Percentiles rank a stretch among this genome's conserved stretches.
phyloP scores from a whole-genome alignment of 192 early-diverging fungal genomes.

The Coemansia sp. region DNA sequence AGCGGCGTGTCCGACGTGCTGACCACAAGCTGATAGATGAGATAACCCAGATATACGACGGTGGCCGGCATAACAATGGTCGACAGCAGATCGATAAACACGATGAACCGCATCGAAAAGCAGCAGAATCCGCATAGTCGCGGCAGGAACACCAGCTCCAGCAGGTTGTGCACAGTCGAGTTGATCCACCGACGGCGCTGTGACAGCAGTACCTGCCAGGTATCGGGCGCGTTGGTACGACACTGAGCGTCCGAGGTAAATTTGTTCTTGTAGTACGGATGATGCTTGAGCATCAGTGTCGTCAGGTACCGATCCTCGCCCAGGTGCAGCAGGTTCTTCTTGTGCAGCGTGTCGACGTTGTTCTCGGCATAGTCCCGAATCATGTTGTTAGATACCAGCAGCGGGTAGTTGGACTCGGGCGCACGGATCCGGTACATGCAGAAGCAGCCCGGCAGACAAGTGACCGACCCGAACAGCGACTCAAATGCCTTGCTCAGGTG shows the following conservation, averaged over 20 bases:
- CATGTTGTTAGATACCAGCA: constrained; percentile 81
- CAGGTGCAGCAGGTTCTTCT: constrained; percentile 97
- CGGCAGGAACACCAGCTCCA: constrained; percentile 89
- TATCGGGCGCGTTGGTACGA: constrained; percentile 93
- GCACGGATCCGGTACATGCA: constrained; percentile 98
- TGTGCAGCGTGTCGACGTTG: constrained; percentile 94
- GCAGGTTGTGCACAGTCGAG: constrained; percentile 97
- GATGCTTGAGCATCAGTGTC: constrained; percentile 95
- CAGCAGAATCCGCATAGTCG: constrained; percentile 97
- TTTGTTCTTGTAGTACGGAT: constrained; percentile 92
- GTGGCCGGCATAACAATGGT: constrained; percentile 94
- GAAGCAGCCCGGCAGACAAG: constrained; percentile 99
- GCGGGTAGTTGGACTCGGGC: constrained; percentile 83
- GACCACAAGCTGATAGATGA: constrained; percentile 66
- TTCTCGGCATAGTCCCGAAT: constrained; percentile 94
- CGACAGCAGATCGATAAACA: constrained; percentile 91
- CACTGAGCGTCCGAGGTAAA: constrained; percentile 96
- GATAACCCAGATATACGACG: constrained; percentile 84
- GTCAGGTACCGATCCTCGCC: constrained; percentile 99
- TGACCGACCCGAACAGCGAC: constrained; percentile 96
- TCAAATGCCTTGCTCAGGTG: constrained; percentile 98
- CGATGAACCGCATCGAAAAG: constrained; percentile 97
- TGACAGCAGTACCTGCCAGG: constrained; percentile 91
- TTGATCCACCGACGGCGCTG: constrained; percentile 99
- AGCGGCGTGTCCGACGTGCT: constrained; percentile 65